Conservation (phyloP, 768 basidiomycete species). For the Boletus subparvulus region DNA sequence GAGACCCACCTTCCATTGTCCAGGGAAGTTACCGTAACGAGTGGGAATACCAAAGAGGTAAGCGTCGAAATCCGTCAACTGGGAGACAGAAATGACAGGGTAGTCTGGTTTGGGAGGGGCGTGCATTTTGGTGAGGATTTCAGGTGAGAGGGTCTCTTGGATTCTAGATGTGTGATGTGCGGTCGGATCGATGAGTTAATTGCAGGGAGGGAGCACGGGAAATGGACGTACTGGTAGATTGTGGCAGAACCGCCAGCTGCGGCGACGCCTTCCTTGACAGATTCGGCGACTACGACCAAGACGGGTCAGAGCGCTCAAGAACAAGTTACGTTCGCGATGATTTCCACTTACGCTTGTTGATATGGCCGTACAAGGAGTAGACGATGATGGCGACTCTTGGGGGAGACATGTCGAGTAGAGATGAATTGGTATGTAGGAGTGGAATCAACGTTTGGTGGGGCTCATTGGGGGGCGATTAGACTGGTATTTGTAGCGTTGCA, state of each 20-base stretch:
- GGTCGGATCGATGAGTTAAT: neutral
- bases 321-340: neutral
- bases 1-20: slow-evolving; percentile 58
- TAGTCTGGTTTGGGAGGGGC: slow-evolving; percentile 70
- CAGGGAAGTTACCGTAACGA: slow-evolving; percentile 48
- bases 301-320: neutral
- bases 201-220: neutral
- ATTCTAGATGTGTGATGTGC: slow-evolving; percentile 46
- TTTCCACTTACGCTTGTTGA: slow-evolving; percentile 56
- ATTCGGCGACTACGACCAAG: slow-evolving; percentile 55
- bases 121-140: slow-evolving; percentile 65
- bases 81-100: slow-evolving; percentile 16
- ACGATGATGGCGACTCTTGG: slow-evolving; percentile 64
- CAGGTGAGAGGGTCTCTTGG: slow-evolving; percentile 72
- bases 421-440: neutral
- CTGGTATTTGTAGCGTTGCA: slow-evolving; percentile 15
- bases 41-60: slow-evolving; percentile 45
- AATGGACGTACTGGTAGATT: slow-evolving; percentile 55
- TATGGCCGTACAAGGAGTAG: slow-evolving; percentile 74
- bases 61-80: slow-evolving; percentile 33
- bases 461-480: neutral
- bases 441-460: neutral
- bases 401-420: slow-evolving; percentile 41
- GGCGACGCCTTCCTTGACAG: slow-evolving; percentile 47
- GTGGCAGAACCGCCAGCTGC: slow-evolving; percentile 48